A percentile compares a stretch with the other conserved stretches of the same genome.
Conservation (phyloP, 148 eudicot genomes). For the Drosera capensis region DNA sequence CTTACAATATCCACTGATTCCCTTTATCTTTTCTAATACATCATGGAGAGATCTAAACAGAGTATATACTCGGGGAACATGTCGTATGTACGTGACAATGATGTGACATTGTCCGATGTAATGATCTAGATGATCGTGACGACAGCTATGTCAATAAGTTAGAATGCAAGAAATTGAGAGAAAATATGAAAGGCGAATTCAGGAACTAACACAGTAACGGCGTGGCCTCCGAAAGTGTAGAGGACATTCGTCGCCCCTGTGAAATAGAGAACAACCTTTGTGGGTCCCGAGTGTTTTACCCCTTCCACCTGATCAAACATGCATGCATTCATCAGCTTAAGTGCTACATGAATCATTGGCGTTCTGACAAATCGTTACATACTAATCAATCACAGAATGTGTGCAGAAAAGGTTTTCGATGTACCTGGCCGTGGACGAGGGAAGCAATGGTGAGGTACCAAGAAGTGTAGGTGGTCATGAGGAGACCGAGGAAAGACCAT, state of each 20-base stretch:
- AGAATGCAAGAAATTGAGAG: neutral
- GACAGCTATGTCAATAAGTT: neutral
- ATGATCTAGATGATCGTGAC: neutral
- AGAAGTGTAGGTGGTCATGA: slow-evolving; percentile 92
- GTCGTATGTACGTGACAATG: too few species aligned
- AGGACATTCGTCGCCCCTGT: slow-evolving; percentile 97
- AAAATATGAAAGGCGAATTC: neutral
- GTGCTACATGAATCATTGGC: neutral
- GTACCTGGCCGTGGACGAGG: slow-evolving; percentile 77
- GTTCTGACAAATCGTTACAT: neutral
- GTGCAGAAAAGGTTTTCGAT: too few species aligned
- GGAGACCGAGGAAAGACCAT: slow-evolving; percentile 72
- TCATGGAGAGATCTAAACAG: too few species aligned
- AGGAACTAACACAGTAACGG: slow-evolving; percentile 80
- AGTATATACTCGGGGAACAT: too few species aligned
- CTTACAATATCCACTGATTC: too few species aligned
- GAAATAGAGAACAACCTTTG: slow-evolving; percentile 69
- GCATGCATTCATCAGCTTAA: neutral
- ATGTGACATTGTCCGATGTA: too few species aligned
- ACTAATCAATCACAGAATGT: neutral
- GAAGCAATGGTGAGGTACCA: slow-evolving; percentile 93
- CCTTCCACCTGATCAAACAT: slow-evolving; percentile 50
- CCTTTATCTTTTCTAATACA: too few species aligned
- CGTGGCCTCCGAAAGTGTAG: slow-evolving; percentile 95
- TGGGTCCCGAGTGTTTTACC: slow-evolving; percentile 70